Percentiles rank a stretch among this genome's conserved stretches.
Evolutionary conservation across 768 basidiomycete species (phyloP).

Genomic region (Kwoniella europaea): DNA sequence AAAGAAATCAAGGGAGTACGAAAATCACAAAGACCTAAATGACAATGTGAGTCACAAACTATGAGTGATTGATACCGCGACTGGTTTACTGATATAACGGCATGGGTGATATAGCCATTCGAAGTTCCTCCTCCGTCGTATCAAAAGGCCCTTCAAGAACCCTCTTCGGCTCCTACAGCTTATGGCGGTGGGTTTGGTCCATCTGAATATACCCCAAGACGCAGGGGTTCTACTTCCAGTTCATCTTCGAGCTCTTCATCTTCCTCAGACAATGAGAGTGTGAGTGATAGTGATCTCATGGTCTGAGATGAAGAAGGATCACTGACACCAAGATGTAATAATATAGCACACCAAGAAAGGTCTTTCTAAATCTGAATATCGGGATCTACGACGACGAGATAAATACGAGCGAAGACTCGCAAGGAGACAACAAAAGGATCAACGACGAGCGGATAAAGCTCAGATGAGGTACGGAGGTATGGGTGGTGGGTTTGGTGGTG

Average conservation of each 20-base stretch:
- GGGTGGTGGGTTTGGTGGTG: background rate
- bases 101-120: constrained; percentile 1
- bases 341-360: background rate
- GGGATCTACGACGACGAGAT: background rate
- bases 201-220: background rate
- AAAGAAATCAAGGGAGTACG: constrained; percentile 12
- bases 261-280: background rate
- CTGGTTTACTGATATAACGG: background rate
- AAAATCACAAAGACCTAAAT: background rate
- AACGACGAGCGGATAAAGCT: background rate
- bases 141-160: background rate
- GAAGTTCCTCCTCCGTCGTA: constrained; percentile 8
- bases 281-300: background rate
- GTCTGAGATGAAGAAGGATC: background rate
- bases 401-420: background rate
- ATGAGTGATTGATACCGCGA: background rate
- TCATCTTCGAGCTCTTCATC: constrained; percentile 4
- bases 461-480: background rate
- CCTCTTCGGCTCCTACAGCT: too few relatives aligned
- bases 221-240: background rate
- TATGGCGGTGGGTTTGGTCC: constrained; percentile 7
- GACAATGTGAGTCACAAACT: background rate
- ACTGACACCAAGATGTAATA: background rate
- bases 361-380: background rate
- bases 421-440: background rate